Percentiles rank a stretch among this genome's conserved stretches.
These are phyloP conservation scores for Wickerhamomyces pijperi DNA, from an alignment of 805 yeast genomes.

Conservation along the genomic window DNA sequence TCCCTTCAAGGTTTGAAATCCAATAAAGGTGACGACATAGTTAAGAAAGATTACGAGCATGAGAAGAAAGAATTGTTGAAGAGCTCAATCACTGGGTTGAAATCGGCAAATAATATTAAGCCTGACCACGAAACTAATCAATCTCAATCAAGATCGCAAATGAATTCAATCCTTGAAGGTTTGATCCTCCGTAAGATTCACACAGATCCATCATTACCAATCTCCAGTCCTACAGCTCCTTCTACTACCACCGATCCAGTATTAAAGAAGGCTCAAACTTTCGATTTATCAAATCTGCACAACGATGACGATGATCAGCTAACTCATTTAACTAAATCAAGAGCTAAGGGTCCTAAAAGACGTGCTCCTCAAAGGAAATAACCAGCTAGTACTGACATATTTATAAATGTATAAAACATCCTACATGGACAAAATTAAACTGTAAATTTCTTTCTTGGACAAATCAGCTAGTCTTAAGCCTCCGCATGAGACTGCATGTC, in stretches of 20 bases:
- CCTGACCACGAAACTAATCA: no score
- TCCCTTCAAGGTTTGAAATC: neutral
- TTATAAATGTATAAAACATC: no score
- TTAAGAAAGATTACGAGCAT: no score
- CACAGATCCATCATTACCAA: slow-evolving; percentile 9
- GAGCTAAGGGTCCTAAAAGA: slow-evolving; percentile 27
- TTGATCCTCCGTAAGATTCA: slow-evolving; percentile 8
- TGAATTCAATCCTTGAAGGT: slow-evolving; percentile 8
- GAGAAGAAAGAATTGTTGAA: no score
- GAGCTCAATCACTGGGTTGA: no score
- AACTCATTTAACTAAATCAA: slow-evolving; percentile 20
- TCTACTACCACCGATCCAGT: neutral
- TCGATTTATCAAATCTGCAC: slow-evolving; percentile 6
- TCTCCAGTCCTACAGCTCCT: neutral
- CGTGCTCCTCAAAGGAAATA: slow-evolving; percentile 20
- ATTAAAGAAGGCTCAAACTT: slow-evolving; percentile 14
- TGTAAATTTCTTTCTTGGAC: no score
- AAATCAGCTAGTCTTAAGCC: no score
- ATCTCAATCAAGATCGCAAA: neutral
- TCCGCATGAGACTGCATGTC: no score
- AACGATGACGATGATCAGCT: slow-evolving; percentile 4
- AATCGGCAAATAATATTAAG: no score
- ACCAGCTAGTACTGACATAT: no score
- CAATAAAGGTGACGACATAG: no score
- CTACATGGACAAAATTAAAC: no score